These are phyloP conservation scores for Penicillium pancosmium DNA, from an alignment of 495 filamentous ascomycete species.

Conservation along the genomic window DNA sequence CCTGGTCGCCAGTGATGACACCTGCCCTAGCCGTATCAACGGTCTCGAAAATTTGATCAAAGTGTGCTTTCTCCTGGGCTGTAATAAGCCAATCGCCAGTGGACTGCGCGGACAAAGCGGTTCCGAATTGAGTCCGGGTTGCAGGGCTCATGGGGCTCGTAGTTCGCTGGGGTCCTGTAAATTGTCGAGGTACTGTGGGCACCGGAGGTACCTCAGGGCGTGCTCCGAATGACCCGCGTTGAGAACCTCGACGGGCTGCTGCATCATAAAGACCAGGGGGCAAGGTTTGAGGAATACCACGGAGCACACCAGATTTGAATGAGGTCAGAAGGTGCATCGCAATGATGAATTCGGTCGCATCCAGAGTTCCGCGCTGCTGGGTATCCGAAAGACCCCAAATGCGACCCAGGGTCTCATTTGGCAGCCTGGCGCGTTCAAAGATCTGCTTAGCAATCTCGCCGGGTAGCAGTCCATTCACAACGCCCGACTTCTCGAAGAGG, in stretches of 20 bases:
- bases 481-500: conserved; percentile 85
- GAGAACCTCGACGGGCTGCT: conserved; percentile 68
- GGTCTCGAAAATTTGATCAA: conserved; percentile 79
- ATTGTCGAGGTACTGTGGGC: conserved; percentile 70
- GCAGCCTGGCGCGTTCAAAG: conserved; percentile 87
- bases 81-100: conserved; percentile 84
- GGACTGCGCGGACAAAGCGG: conserved; percentile 59
- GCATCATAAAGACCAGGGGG: conserved; percentile 91
- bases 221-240: conserved; percentile 50
- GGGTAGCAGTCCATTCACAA: conserved; percentile 78
- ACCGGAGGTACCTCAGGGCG: conserved; percentile 51
- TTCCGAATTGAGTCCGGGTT: conserved; percentile 54
- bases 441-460: conserved; percentile 91
- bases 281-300: conserved; percentile 76
- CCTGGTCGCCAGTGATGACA: conserved; percentile 89
- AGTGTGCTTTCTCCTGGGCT: conserved; percentile 79
- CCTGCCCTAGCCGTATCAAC: conserved; percentile 79
- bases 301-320: conserved; percentile 79
- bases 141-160: conserved; percentile 65
- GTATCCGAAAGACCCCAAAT: conserved; percentile 96
- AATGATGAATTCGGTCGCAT: conserved; percentile 91
- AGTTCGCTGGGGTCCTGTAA: conserved; percentile 67
- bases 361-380: conserved; percentile 87
- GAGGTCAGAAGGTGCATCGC: conserved; percentile 97
- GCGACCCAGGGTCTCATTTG: conserved; percentile 85